Base-by-base conservation (phyloP, 768 basidiomycete genomes). In the Trichaptum fuscoviolaceum region DNA sequence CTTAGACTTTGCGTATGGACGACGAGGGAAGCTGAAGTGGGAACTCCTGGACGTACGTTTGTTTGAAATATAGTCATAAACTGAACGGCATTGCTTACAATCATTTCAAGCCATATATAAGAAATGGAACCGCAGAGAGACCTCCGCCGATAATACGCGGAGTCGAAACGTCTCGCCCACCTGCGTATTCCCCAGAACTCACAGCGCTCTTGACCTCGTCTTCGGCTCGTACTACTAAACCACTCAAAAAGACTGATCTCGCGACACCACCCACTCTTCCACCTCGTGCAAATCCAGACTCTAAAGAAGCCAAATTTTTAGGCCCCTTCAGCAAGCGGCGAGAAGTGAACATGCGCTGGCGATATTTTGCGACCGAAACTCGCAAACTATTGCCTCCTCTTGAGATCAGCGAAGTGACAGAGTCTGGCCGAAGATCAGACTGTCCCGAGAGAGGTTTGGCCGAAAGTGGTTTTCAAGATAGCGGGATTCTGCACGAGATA, bases 321-420 rank as follows among this genome's bases (percentile, higher is more conserved):
- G 91, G 91, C 1, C 84, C 81, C 10, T 78, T 92, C 58, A 90
- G 89, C 79, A 90, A 85, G 72, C 85, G 92, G 36, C 84, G 91
- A 58, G 85, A 92, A 73, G 81, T 86, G 62, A 94, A 95, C 75
- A 80, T 87, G 60, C 85, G 86, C 24, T 85, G 88, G 86, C 84
- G 86, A 24, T 90, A 81, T 71, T 92, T 87, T 75, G 76, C 73
- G 18, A 70, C 68, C 10, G 84, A 91, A 72, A 79, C 79, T 69
- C 82, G 79, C 70, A 88, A 86, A 69, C 75, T 88, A 25, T 71
- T 76, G 2, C 86, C 87, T 26, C 91, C 92, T 7, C 73, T 92
- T n/a, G 42, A 52, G 20, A 52, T 52, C 79, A 87, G 68, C 30
- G 30, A 52, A 52, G 42, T 52, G 15, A 6, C 42, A 12, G 42